These are phyloP conservation scores for Boletus pseudo-olivaceus DNA, from an alignment of 768 basidiomycete genomes.

Conservation along the genomic window DNA sequence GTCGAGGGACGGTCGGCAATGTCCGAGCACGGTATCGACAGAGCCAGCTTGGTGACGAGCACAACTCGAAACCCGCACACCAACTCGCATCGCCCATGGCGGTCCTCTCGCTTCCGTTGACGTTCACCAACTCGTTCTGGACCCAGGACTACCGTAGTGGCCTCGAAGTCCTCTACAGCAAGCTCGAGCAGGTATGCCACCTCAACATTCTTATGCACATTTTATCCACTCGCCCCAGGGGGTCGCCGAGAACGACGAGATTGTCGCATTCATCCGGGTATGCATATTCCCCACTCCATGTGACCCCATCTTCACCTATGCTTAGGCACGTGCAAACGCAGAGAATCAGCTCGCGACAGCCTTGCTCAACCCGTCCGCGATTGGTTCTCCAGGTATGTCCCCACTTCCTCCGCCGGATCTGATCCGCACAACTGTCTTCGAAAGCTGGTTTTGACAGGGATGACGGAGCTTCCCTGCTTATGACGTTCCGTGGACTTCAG, in stretches of 20 bases:
- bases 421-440: slow-evolving; percentile 23
- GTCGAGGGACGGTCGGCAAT: slow-evolving; percentile 33
- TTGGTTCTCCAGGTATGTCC: slow-evolving; percentile 47
- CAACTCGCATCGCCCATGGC: slow-evolving; percentile 52
- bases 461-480: slow-evolving; percentile 78
- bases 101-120: slow-evolving; percentile 82
- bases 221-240: slow-evolving; percentile 48
- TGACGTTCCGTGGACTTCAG: slow-evolving; percentile 78
- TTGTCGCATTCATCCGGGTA: slow-evolving; percentile 80
- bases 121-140: slow-evolving; percentile 94
- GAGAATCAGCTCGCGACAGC: slow-evolving; percentile 62
- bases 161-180: slow-evolving; percentile 69
- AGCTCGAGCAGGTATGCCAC: slow-evolving; percentile 69
- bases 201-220: not conserved
- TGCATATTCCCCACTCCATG: slow-evolving; percentile 19
- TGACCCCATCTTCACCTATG: slow-evolving; percentile 8
- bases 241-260: slow-evolving; percentile 76
- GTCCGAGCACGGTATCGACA: slow-evolving; percentile 13
- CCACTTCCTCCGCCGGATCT: not conserved
- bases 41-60: not conserved
- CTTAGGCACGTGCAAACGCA: slow-evolving; percentile 67
- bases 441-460: slow-evolving; percentile 71
- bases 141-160: slow-evolving; percentile 85
- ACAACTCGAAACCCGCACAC: slow-evolving; percentile 12
- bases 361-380: slow-evolving; percentile 49